Conservation (phyloP, 768 basidiomycete species). For the Mycena maculata region DNA sequence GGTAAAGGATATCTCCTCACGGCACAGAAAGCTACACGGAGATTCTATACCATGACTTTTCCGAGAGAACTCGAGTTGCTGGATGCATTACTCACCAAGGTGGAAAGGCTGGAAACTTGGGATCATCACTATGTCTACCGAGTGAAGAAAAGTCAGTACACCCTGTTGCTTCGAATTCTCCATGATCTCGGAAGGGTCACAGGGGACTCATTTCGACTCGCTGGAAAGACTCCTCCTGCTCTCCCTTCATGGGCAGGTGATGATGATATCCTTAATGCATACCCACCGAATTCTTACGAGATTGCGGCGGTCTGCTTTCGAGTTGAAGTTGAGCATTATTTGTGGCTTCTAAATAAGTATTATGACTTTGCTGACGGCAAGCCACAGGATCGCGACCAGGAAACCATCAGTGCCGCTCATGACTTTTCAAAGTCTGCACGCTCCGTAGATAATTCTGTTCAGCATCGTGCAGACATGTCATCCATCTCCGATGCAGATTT, state of each 20-base stretch:
- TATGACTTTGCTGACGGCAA: background rate
- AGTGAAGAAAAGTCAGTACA: background rate
- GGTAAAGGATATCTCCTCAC: background rate
- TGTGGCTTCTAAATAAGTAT: conserved; percentile 1
- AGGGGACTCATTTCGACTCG: background rate
- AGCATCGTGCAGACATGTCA: too few species aligned
- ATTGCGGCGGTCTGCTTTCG: conserved; percentile 4
- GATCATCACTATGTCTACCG: background rate
- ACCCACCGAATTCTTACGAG: background rate
- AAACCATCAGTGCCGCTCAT: background rate
- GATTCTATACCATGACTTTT: background rate
- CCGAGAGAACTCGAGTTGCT: background rate
- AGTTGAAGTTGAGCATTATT: conserved; percentile 8
- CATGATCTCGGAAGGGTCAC: background rate
- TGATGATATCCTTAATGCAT: conserved; percentile 8
- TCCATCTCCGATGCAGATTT: background rate
- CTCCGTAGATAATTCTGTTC: background rate
- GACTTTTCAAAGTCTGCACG: background rate
- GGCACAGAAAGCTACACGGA: background rate
- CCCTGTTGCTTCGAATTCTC: background rate
- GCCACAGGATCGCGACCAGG: background rate
- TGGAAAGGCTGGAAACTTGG: background rate
- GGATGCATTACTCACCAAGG: background rate
- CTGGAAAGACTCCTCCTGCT: background rate
- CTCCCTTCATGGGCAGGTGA: conserved; percentile 1